Conservation (phyloP, 1,284 basidiomycete genomes). For the Ganoderma multipileum region DNA sequence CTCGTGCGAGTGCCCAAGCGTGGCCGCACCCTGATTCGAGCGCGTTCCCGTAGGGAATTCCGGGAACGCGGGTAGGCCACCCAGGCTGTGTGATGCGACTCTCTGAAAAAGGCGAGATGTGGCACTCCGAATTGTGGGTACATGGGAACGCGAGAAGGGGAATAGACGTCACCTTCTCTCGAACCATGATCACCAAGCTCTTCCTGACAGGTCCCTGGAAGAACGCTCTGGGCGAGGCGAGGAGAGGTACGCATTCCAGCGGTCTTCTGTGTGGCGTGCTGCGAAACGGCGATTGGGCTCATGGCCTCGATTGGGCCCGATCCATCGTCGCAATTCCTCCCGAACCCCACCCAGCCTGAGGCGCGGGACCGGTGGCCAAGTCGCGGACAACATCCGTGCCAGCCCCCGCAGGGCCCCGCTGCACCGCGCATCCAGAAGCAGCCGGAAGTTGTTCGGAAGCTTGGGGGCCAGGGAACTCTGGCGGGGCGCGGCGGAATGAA, state of each 20-base stretch:
- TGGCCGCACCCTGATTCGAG: neutral
- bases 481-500: constrained; percentile 3
- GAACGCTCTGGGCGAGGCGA: neutral
- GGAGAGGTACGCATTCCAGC: constrained; percentile 1
- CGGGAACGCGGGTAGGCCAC: neutral
- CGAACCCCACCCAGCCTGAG: neutral
- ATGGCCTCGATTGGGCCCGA: constrained; percentile 4
- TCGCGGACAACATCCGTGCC: neutral
- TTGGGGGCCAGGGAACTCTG: constrained; percentile 1
- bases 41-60: neutral
- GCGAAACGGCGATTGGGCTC: neutral
- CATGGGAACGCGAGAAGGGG: neutral
- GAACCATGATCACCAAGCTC: constrained; percentile 1
- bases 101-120: neutral
- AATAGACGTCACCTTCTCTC: neutral
- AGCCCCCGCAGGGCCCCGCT: neutral
- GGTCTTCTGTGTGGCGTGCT: neutral
- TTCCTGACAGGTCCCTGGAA: constrained; percentile 3
- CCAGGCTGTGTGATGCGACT: neutral
- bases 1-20: neutral
- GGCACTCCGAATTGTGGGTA: neutral
- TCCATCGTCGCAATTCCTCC: neutral
- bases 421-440: constrained; percentile 19
- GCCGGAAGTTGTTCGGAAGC: constrained; percentile 23
- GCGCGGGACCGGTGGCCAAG: constrained; percentile 1